phyloP scores from a whole-genome alignment of 192 early-diverging fungal genomes.

The Coemansia asiatica region DNA sequence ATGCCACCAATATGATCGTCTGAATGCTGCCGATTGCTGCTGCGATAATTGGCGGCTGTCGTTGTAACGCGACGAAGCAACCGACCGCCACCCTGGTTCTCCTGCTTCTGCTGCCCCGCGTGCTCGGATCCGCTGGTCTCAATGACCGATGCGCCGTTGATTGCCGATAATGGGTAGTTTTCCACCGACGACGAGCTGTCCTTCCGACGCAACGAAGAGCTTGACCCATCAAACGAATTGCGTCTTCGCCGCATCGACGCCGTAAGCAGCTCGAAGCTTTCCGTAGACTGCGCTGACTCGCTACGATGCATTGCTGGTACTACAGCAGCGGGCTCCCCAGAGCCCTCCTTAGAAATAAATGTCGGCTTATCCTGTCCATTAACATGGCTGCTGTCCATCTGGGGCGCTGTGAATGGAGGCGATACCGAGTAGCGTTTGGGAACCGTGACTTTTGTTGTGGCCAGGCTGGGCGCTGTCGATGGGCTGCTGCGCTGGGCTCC shows the following conservation, averaged over 20 bases:
- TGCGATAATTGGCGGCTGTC: constrained; percentile 16
- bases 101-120: neutral
- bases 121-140: neutral
- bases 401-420: constrained; percentile 19
- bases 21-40: neutral
- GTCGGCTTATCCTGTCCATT: neutral
- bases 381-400: neutral
- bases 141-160: neutral
- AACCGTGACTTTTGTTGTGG: constrained; percentile 30
- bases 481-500: constrained; percentile 10
- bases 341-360: no score
- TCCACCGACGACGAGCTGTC: neutral
- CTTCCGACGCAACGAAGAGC: constrained; percentile 16
- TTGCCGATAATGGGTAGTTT: neutral
- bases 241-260: constrained; percentile 15
- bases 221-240: constrained; percentile 38
- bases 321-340: no score
- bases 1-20: constrained; percentile 23
- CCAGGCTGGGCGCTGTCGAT: constrained; percentile 29
- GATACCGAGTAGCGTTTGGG: constrained; percentile 36
- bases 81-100: constrained; percentile 2
- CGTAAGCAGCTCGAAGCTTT: neutral
- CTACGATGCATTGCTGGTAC: constrained; percentile 19
- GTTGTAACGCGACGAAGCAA: constrained; percentile 41
- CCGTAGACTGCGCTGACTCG: constrained; percentile 18